Evolutionary conservation across 345 rosid species (phyloP), one percentile per base, ranked within the genome.

Genomic region (Populus pruinosa): DNA sequence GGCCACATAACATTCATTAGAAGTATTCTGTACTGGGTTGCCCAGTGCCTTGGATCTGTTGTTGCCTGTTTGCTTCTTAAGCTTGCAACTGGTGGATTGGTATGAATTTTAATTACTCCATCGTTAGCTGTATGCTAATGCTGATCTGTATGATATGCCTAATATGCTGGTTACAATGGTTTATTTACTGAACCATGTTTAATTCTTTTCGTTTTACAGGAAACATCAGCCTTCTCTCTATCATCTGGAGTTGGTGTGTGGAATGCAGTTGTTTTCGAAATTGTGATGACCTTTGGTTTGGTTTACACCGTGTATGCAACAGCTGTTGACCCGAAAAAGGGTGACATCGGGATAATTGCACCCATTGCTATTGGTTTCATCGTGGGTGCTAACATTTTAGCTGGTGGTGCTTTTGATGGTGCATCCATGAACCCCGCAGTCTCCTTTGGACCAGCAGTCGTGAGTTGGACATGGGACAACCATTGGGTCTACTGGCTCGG

Each of bases 401-500:
- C 73, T 5, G 85, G 85, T 9, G 85, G 85, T 65, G 85, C 85
- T 8, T 82, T 82, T 29, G 82, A 82, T 65, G 85, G 85, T 25
- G 82, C 82, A 18, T 82, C 85, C 62, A 82, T 82, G 82, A 78
- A 82, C 77, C 85, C 85, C n/a, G 82, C 77, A 2, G 82, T 82
- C 23, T 82, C 82, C 3, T 78, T 82, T 1, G 82, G 85, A 55
- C 85, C 82, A 16, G 82, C 85, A 5, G 82, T 82, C 25, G 82
- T 82, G 3, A 82, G 82, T 69, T 78, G 85, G 85, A 70, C 85
- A 25, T 78, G 85, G 85, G 62, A 25, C 69, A 70, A 23, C 77
- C 85, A 82, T 77, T 82, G 85, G 85, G 85, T 82, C 44, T 82
- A 82, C 44, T 82, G 79, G 85, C 82, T 82, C 27, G 85, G 79